Evolutionary conservation across 164 flowering plant genomes (phyloP).

Genomic region (Stephania japonica): DNA sequence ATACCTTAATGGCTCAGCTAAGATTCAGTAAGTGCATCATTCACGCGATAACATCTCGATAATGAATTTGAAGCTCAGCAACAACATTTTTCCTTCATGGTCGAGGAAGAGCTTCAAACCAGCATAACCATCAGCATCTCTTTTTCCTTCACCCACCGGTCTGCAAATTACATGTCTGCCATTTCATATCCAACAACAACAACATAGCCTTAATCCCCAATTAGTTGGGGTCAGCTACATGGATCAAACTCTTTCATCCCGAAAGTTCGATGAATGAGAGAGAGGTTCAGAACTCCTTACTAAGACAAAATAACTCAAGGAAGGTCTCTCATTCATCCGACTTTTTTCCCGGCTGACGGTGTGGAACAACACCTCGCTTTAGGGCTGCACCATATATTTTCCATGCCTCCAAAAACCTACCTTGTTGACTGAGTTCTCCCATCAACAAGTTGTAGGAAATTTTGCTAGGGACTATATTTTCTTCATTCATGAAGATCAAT

Average conservation of each 20-base stretch:
- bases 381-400: conserved; percentile 45
- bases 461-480: conserved; percentile 25
- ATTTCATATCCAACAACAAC: neutral
- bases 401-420: conserved; percentile 29
- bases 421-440: conserved; percentile 38
- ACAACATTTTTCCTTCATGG: neutral
- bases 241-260: too few species aligned
- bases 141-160: neutral
- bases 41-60: neutral
- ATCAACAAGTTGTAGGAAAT: conserved; percentile 43
- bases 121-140: neutral
- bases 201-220: too few species aligned
- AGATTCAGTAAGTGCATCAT: neutral
- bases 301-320: neutral
- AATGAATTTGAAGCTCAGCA: neutral
- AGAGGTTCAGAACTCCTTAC: neutral
- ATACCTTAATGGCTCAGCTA: too few species aligned
- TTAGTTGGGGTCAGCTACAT: too few species aligned
- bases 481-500: conserved; percentile 32
- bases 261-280: neutral
- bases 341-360: conserved; percentile 18
- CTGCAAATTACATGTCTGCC: neutral
- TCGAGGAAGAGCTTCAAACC: neutral
- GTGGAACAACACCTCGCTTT: conserved; percentile 45
- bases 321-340: conserved; percentile 7